A percentile compares a stretch with the other conserved stretches of the same genome.
Evolutionary conservation across 495 filamentous ascomycete species (phyloP).

Genomic region (Aspergillus egyptiacus): DNA sequence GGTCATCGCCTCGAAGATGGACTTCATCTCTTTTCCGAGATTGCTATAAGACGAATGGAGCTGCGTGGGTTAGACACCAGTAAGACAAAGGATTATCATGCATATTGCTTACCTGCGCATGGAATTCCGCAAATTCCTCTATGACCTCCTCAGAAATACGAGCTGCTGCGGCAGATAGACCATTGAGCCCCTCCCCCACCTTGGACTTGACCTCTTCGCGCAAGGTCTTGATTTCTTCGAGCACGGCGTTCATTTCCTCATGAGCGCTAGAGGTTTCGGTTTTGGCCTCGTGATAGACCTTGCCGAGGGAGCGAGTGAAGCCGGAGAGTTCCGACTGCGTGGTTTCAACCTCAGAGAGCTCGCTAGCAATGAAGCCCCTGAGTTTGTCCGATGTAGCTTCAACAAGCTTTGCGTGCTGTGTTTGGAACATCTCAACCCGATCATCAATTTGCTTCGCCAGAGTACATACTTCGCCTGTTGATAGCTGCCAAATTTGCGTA

Average conservation of each 20-base stretch:
- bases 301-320: constrained; percentile 58
- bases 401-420: constrained; percentile 64
- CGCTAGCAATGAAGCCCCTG: constrained; percentile 62
- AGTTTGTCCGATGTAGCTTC: constrained; percentile 60
- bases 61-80: constrained; percentile 29
- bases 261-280: constrained; percentile 63
- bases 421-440: constrained; percentile 61
- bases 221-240: constrained; percentile 86
- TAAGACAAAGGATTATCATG: background rate
- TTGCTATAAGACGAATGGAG: constrained; percentile 79
- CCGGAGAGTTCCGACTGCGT: constrained; percentile 63
- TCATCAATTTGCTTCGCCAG: constrained; percentile 71
- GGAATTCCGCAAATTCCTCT: constrained; percentile 73
- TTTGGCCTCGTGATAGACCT: constrained; percentile 59
- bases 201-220: constrained; percentile 79
- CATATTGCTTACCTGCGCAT: constrained; percentile 51
- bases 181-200: constrained; percentile 78
- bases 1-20: constrained; percentile 72
- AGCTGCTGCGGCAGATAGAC: constrained; percentile 77
- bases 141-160: constrained; percentile 88
- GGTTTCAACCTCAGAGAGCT: constrained; percentile 59
- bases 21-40: constrained; percentile 85
- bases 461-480: constrained; percentile 64
- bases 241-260: constrained; percentile 81
- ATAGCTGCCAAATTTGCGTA: constrained; percentile 68